Evolutionary conservation across 1,139 yeast genomes (phyloP).

Genomic region (Suhomyces maxii): DNA sequence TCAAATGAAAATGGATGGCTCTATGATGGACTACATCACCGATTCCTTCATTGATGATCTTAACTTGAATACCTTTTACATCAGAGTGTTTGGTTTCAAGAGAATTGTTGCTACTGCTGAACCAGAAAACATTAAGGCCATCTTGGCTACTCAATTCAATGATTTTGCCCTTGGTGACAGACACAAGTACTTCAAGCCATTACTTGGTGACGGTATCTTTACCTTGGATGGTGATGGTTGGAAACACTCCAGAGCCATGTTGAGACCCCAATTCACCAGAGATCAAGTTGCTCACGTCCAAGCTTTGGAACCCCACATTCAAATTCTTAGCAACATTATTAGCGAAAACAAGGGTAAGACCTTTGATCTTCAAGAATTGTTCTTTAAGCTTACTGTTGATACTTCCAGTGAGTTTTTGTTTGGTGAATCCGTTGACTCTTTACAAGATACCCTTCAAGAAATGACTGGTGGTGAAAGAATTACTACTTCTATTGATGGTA

Average conservation of each 20-base stretch:
- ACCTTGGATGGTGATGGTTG: slow-evolving; percentile 29
- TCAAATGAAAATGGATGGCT: slow-evolving; percentile 13
- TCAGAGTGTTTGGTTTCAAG: slow-evolving; percentile 12
- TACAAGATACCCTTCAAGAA: slow-evolving; percentile 24
- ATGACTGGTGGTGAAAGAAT: slow-evolving; percentile 27
- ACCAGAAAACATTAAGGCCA: slow-evolving; percentile 26
- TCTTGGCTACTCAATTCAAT: slow-evolving; percentile 27
- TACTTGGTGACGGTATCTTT: slow-evolving; percentile 29
- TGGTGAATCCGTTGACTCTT: slow-evolving; percentile 51
- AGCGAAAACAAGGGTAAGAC: slow-evolving; percentile 14
- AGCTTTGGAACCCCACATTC: slow-evolving; percentile 26
- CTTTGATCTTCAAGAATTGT: slow-evolving; percentile 50
- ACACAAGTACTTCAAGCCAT: slow-evolving; percentile 21
- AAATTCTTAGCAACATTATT: slow-evolving; percentile 20
- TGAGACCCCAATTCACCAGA: slow-evolving; percentile 30
- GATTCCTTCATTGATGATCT: slow-evolving; percentile 4
- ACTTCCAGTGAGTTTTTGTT: slow-evolving; percentile 60
- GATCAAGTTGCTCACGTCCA: slow-evolving; percentile 29
- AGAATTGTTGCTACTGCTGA: slow-evolving; percentile 19
- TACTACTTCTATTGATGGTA: slow-evolving; percentile 4
- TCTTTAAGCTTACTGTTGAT: slow-evolving; percentile 54
- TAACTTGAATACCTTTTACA: slow-evolving; percentile 5
- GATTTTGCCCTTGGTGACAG: slow-evolving; percentile 29
- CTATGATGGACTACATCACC: slow-evolving; percentile 12
- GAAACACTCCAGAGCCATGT: slow-evolving; percentile 30